Evolutionary conservation across 768 basidiomycete species (phyloP), one percentile per base, ranked within the genome.

Genomic region (Dioszegia aurantiaca): DNA sequence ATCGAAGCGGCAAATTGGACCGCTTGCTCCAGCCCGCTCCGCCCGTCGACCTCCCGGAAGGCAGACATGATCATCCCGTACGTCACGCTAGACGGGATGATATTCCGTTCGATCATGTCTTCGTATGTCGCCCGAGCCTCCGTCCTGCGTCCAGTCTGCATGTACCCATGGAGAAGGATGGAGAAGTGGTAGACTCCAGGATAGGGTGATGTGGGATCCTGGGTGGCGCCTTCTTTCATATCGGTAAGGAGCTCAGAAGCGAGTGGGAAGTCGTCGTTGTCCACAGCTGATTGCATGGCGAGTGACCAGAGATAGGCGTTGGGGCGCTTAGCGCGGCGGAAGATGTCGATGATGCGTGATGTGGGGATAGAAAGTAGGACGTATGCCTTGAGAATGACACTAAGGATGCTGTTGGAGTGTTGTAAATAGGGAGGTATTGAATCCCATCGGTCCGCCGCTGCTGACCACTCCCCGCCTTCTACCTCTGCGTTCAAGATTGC

Each of bases 401-500:
- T 90, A 76, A 85, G 86, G 51, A 86, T 81, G 16, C 42, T 53
- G 68, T 27, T 79, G 71, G 33, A 78, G 65, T 36, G 77, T 28
- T 68, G 63, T 8, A 68, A 23, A 14, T 67, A 42, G 1, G 23
- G 1, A 1, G 74, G 60, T 43, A 89, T 77, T 62, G 82, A 84
- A 62, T 86, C 83, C 68, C 87, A 94, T 12, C 84, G 78, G 23
- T 82, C 81, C 57, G 90, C 80, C 19, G 86, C 89, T 24, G 85
- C 85, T 43, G 78, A 74, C 89, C 90, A 95, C 11, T 86, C 84
- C 1, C 87, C 88, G 1, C 85, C 81, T 68, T 88, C 85, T 47
- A 89, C 86, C 68, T 92, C 84, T 0, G 87, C 90, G 65, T 88
- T 84, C 85, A 97, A 85, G 47, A 94, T 74, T 5, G 86, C 78